Percentiles rank a stretch among this genome's conserved stretches.
phyloP scores from a whole-genome alignment of 2,329 filamentous ascomycete species.

The Aspergillus intermedius region DNA sequence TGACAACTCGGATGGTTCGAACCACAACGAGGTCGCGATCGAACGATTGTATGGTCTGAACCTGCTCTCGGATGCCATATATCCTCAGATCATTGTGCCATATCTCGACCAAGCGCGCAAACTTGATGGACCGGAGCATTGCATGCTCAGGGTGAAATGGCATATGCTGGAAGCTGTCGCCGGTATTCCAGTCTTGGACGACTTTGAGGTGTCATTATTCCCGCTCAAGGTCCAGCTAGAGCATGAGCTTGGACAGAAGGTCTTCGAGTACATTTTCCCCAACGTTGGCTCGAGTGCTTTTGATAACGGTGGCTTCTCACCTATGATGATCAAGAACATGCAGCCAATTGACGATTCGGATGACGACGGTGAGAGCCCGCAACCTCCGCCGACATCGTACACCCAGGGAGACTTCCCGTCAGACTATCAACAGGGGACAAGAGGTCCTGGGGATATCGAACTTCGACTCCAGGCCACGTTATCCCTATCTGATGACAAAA shows the following conservation, averaged over 20 bases:
- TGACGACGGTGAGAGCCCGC: conserved; percentile 23
- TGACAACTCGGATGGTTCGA: conserved; percentile 94
- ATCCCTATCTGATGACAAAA: conserved; percentile 44
- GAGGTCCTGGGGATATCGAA: conserved; percentile 68
- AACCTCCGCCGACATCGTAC: conserved; percentile 32
- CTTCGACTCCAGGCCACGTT: conserved; percentile 77
- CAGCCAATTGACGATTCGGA: conserved; percentile 42
- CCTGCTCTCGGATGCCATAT: conserved; percentile 79
- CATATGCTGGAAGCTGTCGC: conserved; percentile 97
- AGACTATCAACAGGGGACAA: conserved; percentile 50
- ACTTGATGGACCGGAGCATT: conserved; percentile 54
- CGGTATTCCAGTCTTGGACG: conserved; percentile 92
- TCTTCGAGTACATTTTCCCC: conserved; percentile 98
- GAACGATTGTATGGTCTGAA: conserved; percentile 85
- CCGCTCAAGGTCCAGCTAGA: conserved; percentile 92
- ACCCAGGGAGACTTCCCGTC: conserved; percentile 31
- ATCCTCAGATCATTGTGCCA: conserved; percentile 91
- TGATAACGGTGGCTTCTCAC: conserved; percentile 45
- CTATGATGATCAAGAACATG: conserved; percentile 48
- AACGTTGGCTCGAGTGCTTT: conserved; percentile 57
- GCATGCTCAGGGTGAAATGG: conserved; percentile 94
- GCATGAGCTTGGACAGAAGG: conserved; percentile 79
- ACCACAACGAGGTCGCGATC: conserved; percentile 85
- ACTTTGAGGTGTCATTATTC: conserved; percentile 90
- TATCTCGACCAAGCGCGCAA: conserved; percentile 64